phyloP scores from a whole-genome alignment of 1,139 yeast species.

The Yamadazyma spencermartinsiae region DNA sequence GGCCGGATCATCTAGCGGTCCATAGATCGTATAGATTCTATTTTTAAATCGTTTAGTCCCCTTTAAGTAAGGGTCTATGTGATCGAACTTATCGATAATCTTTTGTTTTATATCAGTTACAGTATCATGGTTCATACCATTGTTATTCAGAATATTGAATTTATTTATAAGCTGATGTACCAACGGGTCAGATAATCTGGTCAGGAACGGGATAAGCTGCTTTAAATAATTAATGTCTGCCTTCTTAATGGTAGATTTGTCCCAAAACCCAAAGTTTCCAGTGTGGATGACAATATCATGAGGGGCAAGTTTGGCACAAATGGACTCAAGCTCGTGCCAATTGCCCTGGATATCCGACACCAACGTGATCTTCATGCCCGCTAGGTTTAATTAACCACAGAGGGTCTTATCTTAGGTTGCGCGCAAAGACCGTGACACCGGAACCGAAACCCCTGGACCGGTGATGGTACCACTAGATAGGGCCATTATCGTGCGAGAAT shows the following conservation, averaged over 20 bases:
- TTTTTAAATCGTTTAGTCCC: conserved; percentile 51
- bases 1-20: conserved; percentile 72
- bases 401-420: too few species aligned
- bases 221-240: conserved; percentile 57
- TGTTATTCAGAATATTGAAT: neutral
- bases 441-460: too few species aligned
- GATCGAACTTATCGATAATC: conserved; percentile 49
- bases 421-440: too few species aligned
- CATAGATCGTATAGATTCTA: conserved; percentile 76
- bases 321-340: conserved; percentile 18
- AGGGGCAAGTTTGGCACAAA: conserved; percentile 18
- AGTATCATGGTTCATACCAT: conserved; percentile 12
- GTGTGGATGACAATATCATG: conserved; percentile 57
- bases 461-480: too few species aligned
- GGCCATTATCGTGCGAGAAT: too few species aligned
- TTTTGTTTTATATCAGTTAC: conserved; percentile 36
- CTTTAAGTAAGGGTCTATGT: conserved; percentile 49
- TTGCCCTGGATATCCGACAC: conserved; percentile 40
- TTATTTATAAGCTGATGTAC: conserved; percentile 48
- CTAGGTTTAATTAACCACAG: too few species aligned
- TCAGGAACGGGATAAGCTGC: conserved; percentile 70
- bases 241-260: conserved; percentile 52
- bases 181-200: conserved; percentile 49
- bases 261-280: conserved; percentile 81
- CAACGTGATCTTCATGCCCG: conserved; percentile 20